Evolutionary conservation across 2,329 filamentous ascomycete genomes (phyloP), one percentile per base, ranked within the genome.

Genomic region (Canariomyces notabilis): DNA sequence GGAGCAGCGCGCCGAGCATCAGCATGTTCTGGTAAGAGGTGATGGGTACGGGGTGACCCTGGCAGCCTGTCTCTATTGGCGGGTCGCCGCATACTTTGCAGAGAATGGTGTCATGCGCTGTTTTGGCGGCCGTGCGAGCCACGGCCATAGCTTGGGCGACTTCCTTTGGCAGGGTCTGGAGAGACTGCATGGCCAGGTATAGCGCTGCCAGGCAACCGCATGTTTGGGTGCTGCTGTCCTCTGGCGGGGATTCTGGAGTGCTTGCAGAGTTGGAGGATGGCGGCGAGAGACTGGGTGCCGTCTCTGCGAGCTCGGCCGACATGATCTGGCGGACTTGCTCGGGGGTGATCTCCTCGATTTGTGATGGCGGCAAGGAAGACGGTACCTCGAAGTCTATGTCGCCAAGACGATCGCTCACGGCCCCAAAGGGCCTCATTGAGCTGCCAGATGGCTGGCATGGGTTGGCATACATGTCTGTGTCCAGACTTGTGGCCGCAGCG

Each of bases 1-100:
- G 77, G 3, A 83, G 64, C 22, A 83, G 68, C 2, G 77, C 73
- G 6, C 72, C 76, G 4, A 83, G 65, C 42, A 79, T 67, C 77
- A 82, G 81, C 40, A 75, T 67, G 57, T 72, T 80, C 58, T 82
- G 79, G 50, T 79, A 76, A 22, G 68, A 55, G 42, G 76, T 71
- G 41, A 80, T 69, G 18, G 71, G 66, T 1, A 8, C 71, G 65
- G 14, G 15, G 19, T n/a, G n/a, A n/a, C 3, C 5, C 11, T 31
- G 31, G 35, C 11, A 18, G 36, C 6, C 8, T 7, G 29, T 12
- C 2, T 48, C 45, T 3, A 67, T 37, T 23, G 67, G 45, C 26
- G 65, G 61, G 19, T 66, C 62, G 41, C 70, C 71, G 63, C 79
- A 83, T 14, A 61, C 53, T 1, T 65, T 58, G 57, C 79, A 83